Conservation (phyloP, 208 protist genomes). For the Crithidia acanthocephali region DNA sequence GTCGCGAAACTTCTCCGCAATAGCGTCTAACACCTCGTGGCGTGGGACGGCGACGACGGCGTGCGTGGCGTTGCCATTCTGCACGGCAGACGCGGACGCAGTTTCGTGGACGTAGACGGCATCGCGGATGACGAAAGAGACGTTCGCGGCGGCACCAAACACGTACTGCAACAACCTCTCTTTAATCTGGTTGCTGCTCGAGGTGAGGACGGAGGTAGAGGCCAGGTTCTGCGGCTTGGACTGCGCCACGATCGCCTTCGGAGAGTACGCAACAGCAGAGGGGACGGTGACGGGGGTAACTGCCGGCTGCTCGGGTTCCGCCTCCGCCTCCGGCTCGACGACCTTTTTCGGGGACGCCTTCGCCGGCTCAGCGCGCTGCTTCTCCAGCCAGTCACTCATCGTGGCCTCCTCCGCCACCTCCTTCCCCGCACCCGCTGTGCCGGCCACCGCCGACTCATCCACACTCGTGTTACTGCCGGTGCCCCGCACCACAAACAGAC, state of each 20-base stretch:
- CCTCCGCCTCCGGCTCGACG: constrained; percentile 1
- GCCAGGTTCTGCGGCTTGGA: neutral
- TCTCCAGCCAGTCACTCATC: constrained; percentile 19
- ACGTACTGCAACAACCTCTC: constrained; percentile 26
- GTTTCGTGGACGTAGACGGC: constrained; percentile 33
- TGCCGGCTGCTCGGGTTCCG: neutral
- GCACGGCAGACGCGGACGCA: too few species aligned
- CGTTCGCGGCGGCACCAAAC: neutral
- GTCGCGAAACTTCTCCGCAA: constrained; percentile 14
- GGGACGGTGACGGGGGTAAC: neutral
- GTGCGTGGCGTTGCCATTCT: too few species aligned
- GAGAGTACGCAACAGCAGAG: neutral
- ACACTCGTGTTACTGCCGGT: neutral
- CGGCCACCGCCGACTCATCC: too few species aligned
- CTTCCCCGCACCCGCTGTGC: too few species aligned
- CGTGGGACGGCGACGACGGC: neutral
- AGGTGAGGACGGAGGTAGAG: neutral
- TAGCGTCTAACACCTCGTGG: constrained; percentile 22
- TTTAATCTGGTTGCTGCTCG: constrained; percentile 8
- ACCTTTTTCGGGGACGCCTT: neutral
- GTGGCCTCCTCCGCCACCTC: constrained; percentile 1
- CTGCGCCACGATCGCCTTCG: neutral
- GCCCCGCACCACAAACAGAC: constrained; percentile 29
- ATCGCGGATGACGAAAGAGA: constrained; percentile 32
- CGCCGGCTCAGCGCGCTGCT: neutral